Evolutionary conservation across 768 basidiomycete genomes (phyloP).

Genomic region (Exidia glandulosa): DNA sequence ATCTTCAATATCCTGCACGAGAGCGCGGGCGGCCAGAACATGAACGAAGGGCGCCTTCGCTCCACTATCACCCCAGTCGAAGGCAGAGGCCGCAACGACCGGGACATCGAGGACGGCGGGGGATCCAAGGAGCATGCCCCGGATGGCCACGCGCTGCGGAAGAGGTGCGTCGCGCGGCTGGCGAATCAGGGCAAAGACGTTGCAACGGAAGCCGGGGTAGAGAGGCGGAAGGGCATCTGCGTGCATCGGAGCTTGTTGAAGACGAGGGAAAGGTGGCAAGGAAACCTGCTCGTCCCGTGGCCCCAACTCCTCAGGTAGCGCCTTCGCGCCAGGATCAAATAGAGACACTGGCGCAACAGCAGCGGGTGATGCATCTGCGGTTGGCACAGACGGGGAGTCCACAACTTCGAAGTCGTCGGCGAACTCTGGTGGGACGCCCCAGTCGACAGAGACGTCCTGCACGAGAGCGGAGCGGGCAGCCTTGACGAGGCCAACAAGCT

Average conservation of each 20-base stretch:
- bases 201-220: conserved; percentile 6
- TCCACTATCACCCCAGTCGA: conserved; percentile 1
- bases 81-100: not conserved
- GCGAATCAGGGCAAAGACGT: conserved; percentile 8
- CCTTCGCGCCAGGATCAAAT: conserved; percentile 1
- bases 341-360: not conserved
- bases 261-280: conserved; percentile 4
- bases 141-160: not conserved
- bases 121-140: not conserved
- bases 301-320: not conserved
- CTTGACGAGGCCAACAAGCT: conserved; percentile 38
- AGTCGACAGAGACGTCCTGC: conserved; percentile 36
- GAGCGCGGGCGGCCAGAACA: conserved; percentile 39
- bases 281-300: not conserved
- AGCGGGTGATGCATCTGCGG: not conserved
- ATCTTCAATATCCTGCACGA: conserved; percentile 43
- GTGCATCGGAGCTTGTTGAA: conserved; percentile 7
- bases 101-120: conserved; percentile 8
- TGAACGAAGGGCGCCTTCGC: conserved; percentile 33
- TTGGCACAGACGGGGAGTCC: not conserved
- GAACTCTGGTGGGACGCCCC: conserved; percentile 19
- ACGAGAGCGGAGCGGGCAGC: conserved; percentile 40
- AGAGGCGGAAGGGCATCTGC: not conserved
- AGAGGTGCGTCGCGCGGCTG: not conserved
- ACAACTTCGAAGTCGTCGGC: conserved; percentile 10